Evolutionary conservation across 116 monocot genomes (phyloP).

Genomic region (Papilionanthe hybrid): DNA sequence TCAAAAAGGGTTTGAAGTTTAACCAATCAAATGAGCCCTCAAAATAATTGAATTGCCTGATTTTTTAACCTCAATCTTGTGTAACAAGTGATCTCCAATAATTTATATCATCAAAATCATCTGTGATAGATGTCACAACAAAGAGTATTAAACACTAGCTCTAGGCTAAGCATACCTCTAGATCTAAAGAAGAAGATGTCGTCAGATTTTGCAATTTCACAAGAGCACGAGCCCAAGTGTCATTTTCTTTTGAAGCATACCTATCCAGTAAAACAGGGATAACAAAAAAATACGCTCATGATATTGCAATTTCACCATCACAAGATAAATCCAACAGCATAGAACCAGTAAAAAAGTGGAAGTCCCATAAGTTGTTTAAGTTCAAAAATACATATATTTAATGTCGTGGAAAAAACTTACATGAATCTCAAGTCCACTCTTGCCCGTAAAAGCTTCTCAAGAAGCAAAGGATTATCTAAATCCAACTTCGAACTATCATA

Average conservation of each 20-base stretch:
- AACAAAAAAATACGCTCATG: not conserved
- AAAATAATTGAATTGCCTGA: too few relatives aligned
- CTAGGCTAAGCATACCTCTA: too few relatives aligned
- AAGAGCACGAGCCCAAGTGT: constrained; percentile 81
- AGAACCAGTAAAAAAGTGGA: not conserved
- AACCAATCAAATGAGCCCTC: too few relatives aligned
- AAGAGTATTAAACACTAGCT: too few relatives aligned
- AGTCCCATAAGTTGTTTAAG: not conserved
- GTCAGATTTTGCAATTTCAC: too few relatives aligned
- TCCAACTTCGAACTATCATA: constrained; percentile 80
- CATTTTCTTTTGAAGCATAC: constrained; percentile 86
- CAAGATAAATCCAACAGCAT: not conserved
- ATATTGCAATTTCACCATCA: not conserved
- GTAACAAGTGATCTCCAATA: too few relatives aligned
- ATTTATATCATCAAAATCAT: too few relatives aligned
- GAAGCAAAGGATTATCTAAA: constrained; percentile 55
- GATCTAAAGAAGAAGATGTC: too few relatives aligned
- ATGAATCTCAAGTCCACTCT: constrained; percentile 95
- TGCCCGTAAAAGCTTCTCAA: constrained; percentile 91
- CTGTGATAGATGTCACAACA: too few relatives aligned
- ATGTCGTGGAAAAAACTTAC: constrained; percentile 21
- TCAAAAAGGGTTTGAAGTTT: too few relatives aligned
- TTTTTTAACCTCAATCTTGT: too few relatives aligned
- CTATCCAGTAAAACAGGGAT: constrained; percentile 28
- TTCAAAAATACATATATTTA: not conserved